Evolutionary conservation across 1,284 basidiomycete genomes (phyloP).

Genomic region (Cryptococcus sp.): DNA sequence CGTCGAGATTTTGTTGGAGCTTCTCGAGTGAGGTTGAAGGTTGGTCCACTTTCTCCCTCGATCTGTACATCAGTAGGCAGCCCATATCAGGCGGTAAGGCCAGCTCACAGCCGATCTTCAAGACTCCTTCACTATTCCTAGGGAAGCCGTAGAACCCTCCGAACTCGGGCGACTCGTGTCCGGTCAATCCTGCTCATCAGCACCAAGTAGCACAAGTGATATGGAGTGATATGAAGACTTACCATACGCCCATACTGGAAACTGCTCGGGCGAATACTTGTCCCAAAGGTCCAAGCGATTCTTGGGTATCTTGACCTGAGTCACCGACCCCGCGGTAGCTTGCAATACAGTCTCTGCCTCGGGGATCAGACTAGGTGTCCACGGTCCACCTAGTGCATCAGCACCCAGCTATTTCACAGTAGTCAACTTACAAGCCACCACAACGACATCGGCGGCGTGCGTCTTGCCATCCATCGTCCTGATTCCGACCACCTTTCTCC

Average conservation of each 20-base stretch:
- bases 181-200: no score
- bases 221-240: no score
- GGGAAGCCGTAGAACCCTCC: slow-evolving; percentile 30
- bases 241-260: slow-evolving; percentile 17
- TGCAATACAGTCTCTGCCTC: slow-evolving; percentile 15
- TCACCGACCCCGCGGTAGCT: slow-evolving; percentile 23
- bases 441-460: slow-evolving; percentile 19
- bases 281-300: slow-evolving; percentile 24
- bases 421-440: slow-evolving; percentile 20
- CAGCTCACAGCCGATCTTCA: slow-evolving; percentile 30
- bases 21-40: slow-evolving; percentile 18
- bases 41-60: slow-evolving; percentile 23
- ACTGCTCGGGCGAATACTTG: slow-evolving; percentile 23
- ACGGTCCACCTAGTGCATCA: slow-evolving; percentile 19
- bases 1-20: slow-evolving; percentile 13
- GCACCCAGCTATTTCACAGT: neutral
- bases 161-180: slow-evolving; percentile 15
- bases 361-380: slow-evolving; percentile 26
- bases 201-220: no score
- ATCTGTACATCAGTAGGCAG: slow-evolving; percentile 1
- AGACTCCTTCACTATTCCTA: slow-evolving; percentile 16
- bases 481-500: slow-evolving; percentile 14
- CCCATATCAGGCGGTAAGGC: neutral
- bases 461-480: slow-evolving; percentile 19
- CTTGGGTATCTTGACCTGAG: slow-evolving; percentile 17